Percentiles rank a stretch among this genome's conserved stretches.
Conservation (phyloP, 345 rosid species). For the Trapa bicornis region DNA sequence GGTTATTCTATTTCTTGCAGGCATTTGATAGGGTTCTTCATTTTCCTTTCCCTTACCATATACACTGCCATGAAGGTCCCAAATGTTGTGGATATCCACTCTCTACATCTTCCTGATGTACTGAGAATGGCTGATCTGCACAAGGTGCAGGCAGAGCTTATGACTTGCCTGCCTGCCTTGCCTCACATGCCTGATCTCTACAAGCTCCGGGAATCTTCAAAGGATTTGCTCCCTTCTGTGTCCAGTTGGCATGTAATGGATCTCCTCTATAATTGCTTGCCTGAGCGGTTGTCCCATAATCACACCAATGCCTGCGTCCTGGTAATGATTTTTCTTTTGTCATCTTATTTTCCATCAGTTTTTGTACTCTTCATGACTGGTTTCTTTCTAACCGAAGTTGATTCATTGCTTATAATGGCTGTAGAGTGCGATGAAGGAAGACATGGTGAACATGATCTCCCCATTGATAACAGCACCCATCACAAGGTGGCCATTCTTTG, state of each 20-base stretch:
- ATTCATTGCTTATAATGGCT: neutral
- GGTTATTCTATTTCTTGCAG: conserved; percentile 24
- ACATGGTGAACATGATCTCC: conserved; percentile 62
- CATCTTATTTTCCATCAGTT: no score
- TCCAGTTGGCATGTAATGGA: conserved; percentile 69
- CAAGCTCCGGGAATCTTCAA: conserved; percentile 26
- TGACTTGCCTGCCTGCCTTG: conserved; percentile 59
- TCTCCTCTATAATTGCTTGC: conserved; percentile 73
- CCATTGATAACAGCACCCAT: conserved; percentile 64
- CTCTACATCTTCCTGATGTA: conserved; percentile 53
- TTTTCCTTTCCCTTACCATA: conserved; percentile 78
- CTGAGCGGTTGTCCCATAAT: conserved; percentile 66
- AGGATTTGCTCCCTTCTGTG: conserved; percentile 29
- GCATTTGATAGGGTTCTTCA: conserved; percentile 96
- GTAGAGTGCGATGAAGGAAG: conserved; percentile 64
- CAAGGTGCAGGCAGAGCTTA: conserved; percentile 44
- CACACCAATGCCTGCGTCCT: conserved; percentile 70
- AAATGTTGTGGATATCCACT: conserved; percentile 63
- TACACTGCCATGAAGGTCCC: conserved; percentile 81
- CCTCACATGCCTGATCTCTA: conserved; percentile 49
- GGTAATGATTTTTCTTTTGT: conserved; percentile 26
- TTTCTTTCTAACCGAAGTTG: neutral
- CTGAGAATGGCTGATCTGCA: conserved; percentile 68
- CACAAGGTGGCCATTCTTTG: conserved; percentile 87
- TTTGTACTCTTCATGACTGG: neutral